Percentiles rank a stretch among this genome's conserved stretches.
phyloP scores from a whole-genome alignment of 345 rosid species.

The Lumnitzera racemosa region DNA sequence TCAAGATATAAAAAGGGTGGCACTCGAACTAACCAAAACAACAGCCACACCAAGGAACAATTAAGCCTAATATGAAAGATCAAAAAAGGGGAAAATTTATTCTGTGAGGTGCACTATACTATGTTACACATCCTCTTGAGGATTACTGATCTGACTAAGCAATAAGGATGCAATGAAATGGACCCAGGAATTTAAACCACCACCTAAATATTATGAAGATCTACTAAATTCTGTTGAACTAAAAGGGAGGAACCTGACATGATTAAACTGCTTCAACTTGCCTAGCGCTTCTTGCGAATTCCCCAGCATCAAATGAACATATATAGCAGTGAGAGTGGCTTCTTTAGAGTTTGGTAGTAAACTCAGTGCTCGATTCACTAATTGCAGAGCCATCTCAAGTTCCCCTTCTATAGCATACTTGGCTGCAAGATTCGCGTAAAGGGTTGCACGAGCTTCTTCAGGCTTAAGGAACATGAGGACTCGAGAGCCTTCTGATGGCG shows the following conservation, averaged over 20 bases:
- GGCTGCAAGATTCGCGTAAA: constrained; percentile 70
- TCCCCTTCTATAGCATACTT: constrained; percentile 70
- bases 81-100: constrained; percentile 27
- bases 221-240: neutral
- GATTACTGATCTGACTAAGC: constrained; percentile 41
- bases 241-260: constrained; percentile 54
- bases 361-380: constrained; percentile 48
- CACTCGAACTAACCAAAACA: constrained; percentile 50
- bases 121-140: constrained; percentile 59
- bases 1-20: constrained; percentile 33
- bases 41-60: constrained; percentile 34
- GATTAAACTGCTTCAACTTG: constrained; percentile 67
- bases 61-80: constrained; percentile 31
- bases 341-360: constrained; percentile 52
- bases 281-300: constrained; percentile 68
- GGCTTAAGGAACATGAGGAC: constrained; percentile 55
- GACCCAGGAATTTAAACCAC: constrained; percentile 16
- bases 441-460: constrained; percentile 79
- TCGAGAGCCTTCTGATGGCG: constrained; percentile 20
- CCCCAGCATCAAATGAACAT: constrained; percentile 67
- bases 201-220: neutral
- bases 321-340: constrained; percentile 73
- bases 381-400: constrained; percentile 52
- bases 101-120: constrained; percentile 48
- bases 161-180: constrained; percentile 16